phyloP scores from a whole-genome alignment of 208 protist genomes.

The Tritrichomonas foetus region DNA sequence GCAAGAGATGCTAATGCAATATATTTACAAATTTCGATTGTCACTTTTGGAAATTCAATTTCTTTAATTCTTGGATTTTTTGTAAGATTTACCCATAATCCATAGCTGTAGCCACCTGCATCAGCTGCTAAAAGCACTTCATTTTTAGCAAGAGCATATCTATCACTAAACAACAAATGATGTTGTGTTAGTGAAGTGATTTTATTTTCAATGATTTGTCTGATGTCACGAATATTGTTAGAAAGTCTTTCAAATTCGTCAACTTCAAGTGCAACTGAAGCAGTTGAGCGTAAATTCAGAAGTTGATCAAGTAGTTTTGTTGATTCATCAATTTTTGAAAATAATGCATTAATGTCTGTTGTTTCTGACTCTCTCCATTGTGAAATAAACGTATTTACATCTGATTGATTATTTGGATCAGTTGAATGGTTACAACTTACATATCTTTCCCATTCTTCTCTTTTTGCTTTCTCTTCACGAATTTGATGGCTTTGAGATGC shows the following conservation, averaged over 20 bases:
- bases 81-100: slow-evolving; percentile 23
- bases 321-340: not conserved
- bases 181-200: not conserved
- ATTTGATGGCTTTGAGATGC: not conserved
- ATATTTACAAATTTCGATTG: not conserved
- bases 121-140: slow-evolving; percentile 31
- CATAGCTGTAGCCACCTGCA: not conserved
- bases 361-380: not conserved
- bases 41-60: not conserved
- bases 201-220: not conserved
- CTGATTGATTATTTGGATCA: not conserved
- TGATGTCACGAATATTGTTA: not conserved
- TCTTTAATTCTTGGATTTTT: slow-evolving; percentile 33
- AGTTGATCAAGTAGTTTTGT: not conserved
- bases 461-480: not conserved
- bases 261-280: not conserved
- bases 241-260: not conserved
- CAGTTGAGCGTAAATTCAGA: not conserved
- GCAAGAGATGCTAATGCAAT: not conserved
- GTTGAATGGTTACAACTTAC: not conserved
- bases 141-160: not conserved
- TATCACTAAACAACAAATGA: slow-evolving; percentile 27
- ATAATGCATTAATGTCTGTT: not conserved
- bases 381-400: slow-evolving; percentile 1
- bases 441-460: not conserved